Evolutionary conservation across 257 asterid genomes (phyloP).

Genomic region (Jaltomata sinuosa): DNA sequence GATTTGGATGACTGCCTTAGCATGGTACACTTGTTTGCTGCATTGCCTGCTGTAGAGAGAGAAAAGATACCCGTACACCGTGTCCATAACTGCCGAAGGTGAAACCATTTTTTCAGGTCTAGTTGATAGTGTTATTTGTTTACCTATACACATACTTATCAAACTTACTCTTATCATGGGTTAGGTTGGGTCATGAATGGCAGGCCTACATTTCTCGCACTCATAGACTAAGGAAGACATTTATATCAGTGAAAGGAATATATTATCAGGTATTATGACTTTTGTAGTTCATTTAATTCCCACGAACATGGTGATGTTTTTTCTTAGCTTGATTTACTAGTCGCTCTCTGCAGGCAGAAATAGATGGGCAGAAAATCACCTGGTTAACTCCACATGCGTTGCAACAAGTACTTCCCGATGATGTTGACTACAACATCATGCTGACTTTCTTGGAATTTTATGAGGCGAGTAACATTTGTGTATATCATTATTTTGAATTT

Average conservation of each 20-base stretch:
- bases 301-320: not conserved
- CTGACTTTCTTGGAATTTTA: constrained; percentile 88
- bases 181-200: constrained; percentile 97
- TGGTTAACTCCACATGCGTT: constrained; percentile 98
- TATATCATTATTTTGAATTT: not conserved
- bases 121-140: not conserved
- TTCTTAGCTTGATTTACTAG: not conserved
- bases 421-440: constrained; percentile 82
- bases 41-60: constrained; percentile 88
- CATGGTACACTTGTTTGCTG: constrained; percentile 95
- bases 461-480: constrained; percentile 40
- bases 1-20: constrained; percentile 96
- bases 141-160: not conserved
- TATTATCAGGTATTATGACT: constrained; percentile 62
- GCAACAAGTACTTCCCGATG: constrained; percentile 88
- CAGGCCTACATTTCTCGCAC: constrained; percentile 87
- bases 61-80: constrained; percentile 73
- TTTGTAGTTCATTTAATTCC: not conserved
- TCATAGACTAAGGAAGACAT: constrained; percentile 84
- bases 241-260: constrained; percentile 93
- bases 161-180: not conserved
- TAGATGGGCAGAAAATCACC: constrained; percentile 88
- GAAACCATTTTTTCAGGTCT: not conserved
- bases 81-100: constrained; percentile 93
- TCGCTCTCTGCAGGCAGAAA: constrained; percentile 56